These are phyloP conservation scores for Cyclospora cayetanensis DNA, from an alignment of 169 alveolate genomes.

Conservation along the genomic window DNA sequence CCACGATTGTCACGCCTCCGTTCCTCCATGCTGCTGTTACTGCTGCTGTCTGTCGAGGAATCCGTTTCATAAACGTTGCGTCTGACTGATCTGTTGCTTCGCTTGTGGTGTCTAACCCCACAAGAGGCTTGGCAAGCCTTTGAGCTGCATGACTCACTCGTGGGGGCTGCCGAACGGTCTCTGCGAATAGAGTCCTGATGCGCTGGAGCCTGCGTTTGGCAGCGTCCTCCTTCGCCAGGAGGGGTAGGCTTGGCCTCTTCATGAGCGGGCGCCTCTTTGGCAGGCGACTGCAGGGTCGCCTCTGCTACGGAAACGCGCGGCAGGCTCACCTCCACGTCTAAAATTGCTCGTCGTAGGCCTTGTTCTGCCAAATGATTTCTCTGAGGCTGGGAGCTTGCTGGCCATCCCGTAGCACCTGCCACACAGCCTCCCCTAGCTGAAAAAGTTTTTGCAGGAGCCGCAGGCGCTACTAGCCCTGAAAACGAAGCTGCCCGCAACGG, in stretches of 20 bases:
- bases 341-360: constrained; percentile 21
- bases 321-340: constrained; percentile 54
- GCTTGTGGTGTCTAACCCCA: background rate
- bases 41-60: constrained; percentile 27
- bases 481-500: too few species aligned
- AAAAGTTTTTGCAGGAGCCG: too few species aligned
- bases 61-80: constrained; percentile 40
- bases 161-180: background rate
- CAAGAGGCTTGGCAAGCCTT: background rate
- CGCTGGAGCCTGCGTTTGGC: background rate
- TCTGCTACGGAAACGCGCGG: background rate
- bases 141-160: background rate
- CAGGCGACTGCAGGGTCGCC: background rate
- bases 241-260: background rate
- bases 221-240: background rate
- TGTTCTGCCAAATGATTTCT: too few species aligned
- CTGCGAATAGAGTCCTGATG: background rate
- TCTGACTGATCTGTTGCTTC: constrained; percentile 27
- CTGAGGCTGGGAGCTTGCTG: too few species aligned
- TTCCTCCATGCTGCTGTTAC: constrained; percentile 1
- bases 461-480: too few species aligned
- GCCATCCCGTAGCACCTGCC: too few species aligned
- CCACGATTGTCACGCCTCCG: constrained; percentile 23
- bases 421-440: too few species aligned
- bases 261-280: background rate